A percentile compares a stretch with the other conserved stretches of the same genome.
Conservation (phyloP, 2,329 filamentous ascomycete species). For the Fusarium sp. region DNA sequence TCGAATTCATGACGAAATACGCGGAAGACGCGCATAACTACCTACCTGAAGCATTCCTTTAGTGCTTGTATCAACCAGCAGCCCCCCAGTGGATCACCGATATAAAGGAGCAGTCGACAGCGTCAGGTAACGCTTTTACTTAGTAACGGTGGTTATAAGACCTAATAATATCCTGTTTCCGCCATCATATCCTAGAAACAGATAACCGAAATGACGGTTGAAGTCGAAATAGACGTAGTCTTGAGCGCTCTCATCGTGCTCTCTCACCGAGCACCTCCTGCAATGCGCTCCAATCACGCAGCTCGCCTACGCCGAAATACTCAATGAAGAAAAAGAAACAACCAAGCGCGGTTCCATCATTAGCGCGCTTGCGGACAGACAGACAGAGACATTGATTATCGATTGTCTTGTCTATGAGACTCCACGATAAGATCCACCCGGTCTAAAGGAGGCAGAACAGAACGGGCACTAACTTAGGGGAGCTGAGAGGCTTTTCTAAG, state of each 20-base stretch:
- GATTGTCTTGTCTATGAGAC: conserved; percentile 14
- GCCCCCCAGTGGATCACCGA: no score
- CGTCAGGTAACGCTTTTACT: not conserved
- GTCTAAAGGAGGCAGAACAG: conserved; percentile 39
- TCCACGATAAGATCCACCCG: conserved; percentile 45
- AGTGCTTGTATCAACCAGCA: not conserved
- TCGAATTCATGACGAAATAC: not conserved
- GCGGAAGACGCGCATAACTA: not conserved
- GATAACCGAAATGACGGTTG: conserved; percentile 11
- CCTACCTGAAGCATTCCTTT: not conserved
- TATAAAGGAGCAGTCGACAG: not conserved
- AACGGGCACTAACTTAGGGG: conserved; percentile 25
- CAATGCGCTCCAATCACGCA: conserved; percentile 35
- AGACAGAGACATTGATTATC: not conserved
- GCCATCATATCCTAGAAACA: conserved; percentile 5
- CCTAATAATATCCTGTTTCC: conserved; percentile 6
- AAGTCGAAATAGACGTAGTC: conserved; percentile 6
- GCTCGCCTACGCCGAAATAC: conserved; percentile 13
- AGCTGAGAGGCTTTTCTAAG: conserved; percentile 3
- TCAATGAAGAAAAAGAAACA: conserved; percentile 15
- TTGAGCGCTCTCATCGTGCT: conserved; percentile 4
- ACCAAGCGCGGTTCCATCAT: conserved; percentile 42
- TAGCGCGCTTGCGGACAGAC: conserved; percentile 37
- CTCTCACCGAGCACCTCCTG: conserved; percentile 13
- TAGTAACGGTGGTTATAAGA: not conserved